Conservation (phyloP, 441 rosid genomes). For the Corymbia calophylla region DNA sequence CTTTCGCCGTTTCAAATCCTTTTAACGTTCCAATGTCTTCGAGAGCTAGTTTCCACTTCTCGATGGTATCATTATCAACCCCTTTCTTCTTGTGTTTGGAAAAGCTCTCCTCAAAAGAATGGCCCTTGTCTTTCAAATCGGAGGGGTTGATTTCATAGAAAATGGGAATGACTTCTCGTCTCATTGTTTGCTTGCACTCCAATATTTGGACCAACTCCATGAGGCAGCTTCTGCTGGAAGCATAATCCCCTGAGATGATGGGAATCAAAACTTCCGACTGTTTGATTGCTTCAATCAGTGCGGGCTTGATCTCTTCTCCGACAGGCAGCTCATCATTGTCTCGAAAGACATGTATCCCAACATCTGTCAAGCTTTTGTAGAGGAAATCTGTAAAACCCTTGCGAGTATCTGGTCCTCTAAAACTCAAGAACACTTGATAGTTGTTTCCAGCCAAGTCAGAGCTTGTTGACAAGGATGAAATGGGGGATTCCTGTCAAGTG, state of each 20-base stretch:
- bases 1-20: not conserved
- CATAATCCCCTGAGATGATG: not conserved
- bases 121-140: accelerated
- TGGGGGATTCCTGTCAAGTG: not conserved
- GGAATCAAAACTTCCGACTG: not conserved
- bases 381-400: not conserved
- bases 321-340: not conserved
- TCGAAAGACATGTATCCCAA: accelerated
- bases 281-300: not conserved
- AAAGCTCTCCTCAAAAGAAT: not conserved
- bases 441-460: not conserved
- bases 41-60: not conserved
- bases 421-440: not conserved
- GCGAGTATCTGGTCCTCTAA: not conserved
- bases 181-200: not conserved
- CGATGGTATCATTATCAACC: accelerated
- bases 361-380: accelerated
- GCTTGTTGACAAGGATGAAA: accelerated
- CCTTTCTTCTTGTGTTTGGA: accelerated
- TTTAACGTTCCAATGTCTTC: accelerated
- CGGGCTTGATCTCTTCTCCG: not conserved
- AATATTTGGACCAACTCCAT: not conserved
- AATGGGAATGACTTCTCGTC: not conserved
- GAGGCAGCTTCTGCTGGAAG: not conserved
- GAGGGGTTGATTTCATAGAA: not conserved